Percentiles rank a stretch among this genome's conserved stretches.
phyloP scores from a whole-genome alignment of 164 flowering plant genomes.

The Umbilicus rupestris region DNA sequence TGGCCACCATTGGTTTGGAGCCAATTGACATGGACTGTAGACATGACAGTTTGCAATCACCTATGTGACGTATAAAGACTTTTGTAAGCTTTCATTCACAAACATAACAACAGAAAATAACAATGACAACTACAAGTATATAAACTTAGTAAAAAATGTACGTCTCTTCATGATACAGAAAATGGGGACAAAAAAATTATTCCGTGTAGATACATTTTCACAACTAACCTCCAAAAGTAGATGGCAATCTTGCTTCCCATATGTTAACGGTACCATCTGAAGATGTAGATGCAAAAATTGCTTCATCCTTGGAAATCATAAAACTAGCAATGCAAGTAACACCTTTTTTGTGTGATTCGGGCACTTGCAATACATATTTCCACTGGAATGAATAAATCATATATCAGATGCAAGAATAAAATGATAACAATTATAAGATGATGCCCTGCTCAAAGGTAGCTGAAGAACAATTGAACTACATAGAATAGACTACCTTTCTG shows the following conservation, averaged over 20 bases:
- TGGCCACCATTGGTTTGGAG: conserved; percentile 76
- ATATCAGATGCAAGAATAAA: neutral
- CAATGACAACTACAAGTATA: neutral
- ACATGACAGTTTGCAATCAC: conserved; percentile 54
- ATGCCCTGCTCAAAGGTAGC: neutral
- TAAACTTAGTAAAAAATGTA: neutral
- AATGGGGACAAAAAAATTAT: neutral
- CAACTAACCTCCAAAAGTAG: conserved; percentile 43
- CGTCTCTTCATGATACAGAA: neutral
- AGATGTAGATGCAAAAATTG: conserved; percentile 72
- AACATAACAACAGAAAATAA: neutral
- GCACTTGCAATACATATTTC: conserved; percentile 62
- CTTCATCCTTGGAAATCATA: conserved; percentile 49
- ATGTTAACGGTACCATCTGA: conserved; percentile 70
- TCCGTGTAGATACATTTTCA: neutral
- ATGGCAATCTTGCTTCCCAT: conserved; percentile 63
- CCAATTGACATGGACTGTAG: conserved; percentile 56
- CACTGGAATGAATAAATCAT: conserved; percentile 41
- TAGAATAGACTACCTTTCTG: conserved; percentile 32
- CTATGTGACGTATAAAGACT: conserved; percentile 25
- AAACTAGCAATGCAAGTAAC: conserved; percentile 80
- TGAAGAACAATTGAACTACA: neutral
- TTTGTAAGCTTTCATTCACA: neutral
- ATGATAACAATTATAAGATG: neutral
- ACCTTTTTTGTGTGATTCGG: conserved; percentile 75